Evolutionary conservation across 2,329 filamentous ascomycete genomes (phyloP), one percentile per base, ranked within the genome.

Genomic region (Apiospora phragmitis): DNA sequence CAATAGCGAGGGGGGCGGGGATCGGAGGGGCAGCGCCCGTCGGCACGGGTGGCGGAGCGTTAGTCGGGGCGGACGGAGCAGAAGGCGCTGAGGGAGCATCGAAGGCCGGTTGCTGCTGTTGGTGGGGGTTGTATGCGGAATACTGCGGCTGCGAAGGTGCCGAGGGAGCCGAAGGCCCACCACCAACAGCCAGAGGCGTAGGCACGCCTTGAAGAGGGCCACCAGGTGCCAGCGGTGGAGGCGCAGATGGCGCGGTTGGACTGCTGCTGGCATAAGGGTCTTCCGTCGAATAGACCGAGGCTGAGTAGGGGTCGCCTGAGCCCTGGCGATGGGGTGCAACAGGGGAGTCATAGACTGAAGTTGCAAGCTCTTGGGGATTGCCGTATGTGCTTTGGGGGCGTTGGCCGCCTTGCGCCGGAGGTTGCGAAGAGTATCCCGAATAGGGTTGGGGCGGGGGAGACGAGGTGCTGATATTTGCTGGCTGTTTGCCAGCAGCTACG

Each of bases 261-360:
- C 70, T 79, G 74, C 71, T 66, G 45, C 71, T 66, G 38, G 74
- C 74, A 70, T 81, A 82, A 11, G 79, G 78, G 69, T 88, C 85
- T 12, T 89, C 86, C 7, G 84, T 81, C 5, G 85, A 85, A 75
- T 87, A 86, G 41, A 82, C 82, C 0, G 85, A 85, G 55, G 83
- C 83, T 3, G 84, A 81, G 74, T 84, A 88, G 1, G 84, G 81
- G 29, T 81, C 81, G 21, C 80, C 79, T 62, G 82, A 82, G 73
- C 78, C 81, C 41, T 85, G 55, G 29, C 55, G 86, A 77, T 87
- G 85, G 7, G 85, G 80, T 16, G 85, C 88, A 49, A 93, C 86
- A 55, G 92, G 93, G 4, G 92, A 93, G 80, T 94, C 92, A 77
- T 94, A 95, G 12, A 89, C 89, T 0, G 92, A 93, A 0, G 93